Evolutionary conservation across 2,329 filamentous ascomycete species (phyloP), one percentile per base, ranked within the genome.

Genomic region (Capronia americana): DNA sequence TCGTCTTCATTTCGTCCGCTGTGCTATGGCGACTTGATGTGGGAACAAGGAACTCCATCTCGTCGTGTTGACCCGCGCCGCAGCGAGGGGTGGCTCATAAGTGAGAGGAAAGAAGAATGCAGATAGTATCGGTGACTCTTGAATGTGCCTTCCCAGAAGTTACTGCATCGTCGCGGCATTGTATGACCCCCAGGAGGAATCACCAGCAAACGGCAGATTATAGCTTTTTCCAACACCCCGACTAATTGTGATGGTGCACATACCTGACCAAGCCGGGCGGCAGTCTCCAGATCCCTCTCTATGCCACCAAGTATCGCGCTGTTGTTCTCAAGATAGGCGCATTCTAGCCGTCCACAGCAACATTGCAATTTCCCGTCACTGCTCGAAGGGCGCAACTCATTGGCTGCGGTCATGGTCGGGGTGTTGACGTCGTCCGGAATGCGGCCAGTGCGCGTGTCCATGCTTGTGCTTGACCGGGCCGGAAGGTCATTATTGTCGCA

Each of bases 231-330:
- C 28, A 61, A 61, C 20, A 26, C 34, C 24, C 58, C 32, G 48
- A 41, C 53, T 17, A 8, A 61, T 41, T 41, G 48, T 61, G 14
- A 51, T 28, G 48, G 69, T 69, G 66, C 71, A 87, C 92, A 77
- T 90, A 97, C 94, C 91, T 97, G 92, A 71, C 95, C 95, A 74
- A 97, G 86, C 76, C 90, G 86, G 57, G 93, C 95, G 48, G 95
- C 95, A 60, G 88, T 92, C 73, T 89, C 88, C 61, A 97, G 91
- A 80, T 97, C 92, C 73, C 90, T 90, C 80, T 98, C 94, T 70
- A 98, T 85, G 68, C 87, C 90, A 73, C 92, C 89, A 55, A 98
- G 84, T 69, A 92, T 84, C 54, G 86, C 84, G 77, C 88, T 89
- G 79, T 94, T 97, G 80, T 93, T 90, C 78, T 87, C 88, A 69